Percentiles rank a stretch among this genome's conserved stretches.
These are phyloP conservation scores for Spatholobus suberectus DNA, from an alignment of 306 rosid species.

Conservation along the genomic window DNA sequence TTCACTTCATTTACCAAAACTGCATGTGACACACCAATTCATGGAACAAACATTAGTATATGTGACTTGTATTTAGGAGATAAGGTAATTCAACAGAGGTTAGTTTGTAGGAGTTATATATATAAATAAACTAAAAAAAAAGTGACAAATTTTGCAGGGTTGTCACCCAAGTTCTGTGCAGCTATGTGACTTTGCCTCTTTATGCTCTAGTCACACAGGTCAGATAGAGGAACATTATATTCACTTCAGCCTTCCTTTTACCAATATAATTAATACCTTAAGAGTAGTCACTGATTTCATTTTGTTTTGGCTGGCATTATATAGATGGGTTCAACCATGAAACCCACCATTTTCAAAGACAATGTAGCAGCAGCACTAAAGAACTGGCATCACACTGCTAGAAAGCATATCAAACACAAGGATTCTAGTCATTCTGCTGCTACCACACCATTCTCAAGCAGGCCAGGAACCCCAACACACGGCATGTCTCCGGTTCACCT, in stretches of 20 bases:
- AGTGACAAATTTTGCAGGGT: slow-evolving; percentile 56
- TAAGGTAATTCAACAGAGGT: neutral
- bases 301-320: neutral
- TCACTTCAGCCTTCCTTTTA: neutral
- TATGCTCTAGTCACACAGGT: slow-evolving; percentile 90
- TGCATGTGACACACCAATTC: neutral
- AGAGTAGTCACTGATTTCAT: neutral
- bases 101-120: neutral
- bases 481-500: slow-evolving; percentile 78
- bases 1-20: slow-evolving; percentile 18
- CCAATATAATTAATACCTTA: neutral
- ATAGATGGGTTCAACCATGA: slow-evolving; percentile 83
- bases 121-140: neutral
- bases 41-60: neutral
- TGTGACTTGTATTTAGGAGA: neutral
- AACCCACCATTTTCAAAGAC: slow-evolving; percentile 66
- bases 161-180: slow-evolving; percentile 68
- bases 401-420: slow-evolving; percentile 46
- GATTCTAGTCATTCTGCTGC: slow-evolving; percentile 34
- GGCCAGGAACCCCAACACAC: slow-evolving; percentile 59
- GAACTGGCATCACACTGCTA: slow-evolving; percentile 64
- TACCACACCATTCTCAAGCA: slow-evolving; percentile 65
- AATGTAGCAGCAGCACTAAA: slow-evolving; percentile 61
- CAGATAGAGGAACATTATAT: neutral
- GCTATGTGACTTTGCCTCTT: slow-evolving; percentile 85